Evolutionary conservation across 2,329 filamentous ascomycete genomes (phyloP).

Genomic region (Aspergillus sp.): DNA sequence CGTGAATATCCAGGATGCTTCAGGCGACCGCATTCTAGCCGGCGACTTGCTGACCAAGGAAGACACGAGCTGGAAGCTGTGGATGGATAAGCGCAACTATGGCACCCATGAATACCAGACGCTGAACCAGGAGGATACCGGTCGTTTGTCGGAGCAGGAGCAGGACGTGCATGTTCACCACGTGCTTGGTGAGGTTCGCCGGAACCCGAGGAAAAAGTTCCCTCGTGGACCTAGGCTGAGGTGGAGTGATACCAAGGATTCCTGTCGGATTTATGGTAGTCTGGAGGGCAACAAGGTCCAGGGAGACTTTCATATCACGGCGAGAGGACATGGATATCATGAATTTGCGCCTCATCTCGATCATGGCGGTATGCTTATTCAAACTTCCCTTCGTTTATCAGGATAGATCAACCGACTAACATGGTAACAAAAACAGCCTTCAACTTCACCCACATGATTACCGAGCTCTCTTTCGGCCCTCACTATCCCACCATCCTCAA

Average conservation of each 20-base stretch:
- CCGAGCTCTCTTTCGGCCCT: constrained; percentile 93
- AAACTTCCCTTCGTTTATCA: neutral
- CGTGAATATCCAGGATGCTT: constrained; percentile 93
- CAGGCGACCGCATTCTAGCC: constrained; percentile 86
- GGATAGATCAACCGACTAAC: constrained; percentile 1
- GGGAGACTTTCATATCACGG: constrained; percentile 97
- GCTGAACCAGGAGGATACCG: constrained; percentile 60
- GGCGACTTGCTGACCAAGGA: constrained; percentile 69
- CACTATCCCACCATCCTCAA: constrained; percentile 93
- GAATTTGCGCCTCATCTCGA: constrained; percentile 76
- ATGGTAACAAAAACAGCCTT: constrained; percentile 55
- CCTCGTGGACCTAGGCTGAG: constrained; percentile 68
- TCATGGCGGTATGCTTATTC: constrained; percentile 60
- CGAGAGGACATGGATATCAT: constrained; percentile 88
- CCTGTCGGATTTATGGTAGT: constrained; percentile 84
- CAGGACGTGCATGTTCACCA: constrained; percentile 85
- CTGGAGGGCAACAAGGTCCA: constrained; percentile 94
- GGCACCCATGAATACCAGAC: constrained; percentile 54
- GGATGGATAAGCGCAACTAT: constrained; percentile 66
- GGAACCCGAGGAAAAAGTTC: constrained; percentile 62
- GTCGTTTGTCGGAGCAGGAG: constrained; percentile 43
- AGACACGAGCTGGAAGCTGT: constrained; percentile 74
- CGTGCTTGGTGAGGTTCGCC: constrained; percentile 69
- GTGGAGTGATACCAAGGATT: constrained; percentile 56
- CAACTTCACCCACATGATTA: constrained; percentile 97